Evolutionary conservation across 495 filamentous ascomycete species (phyloP), one percentile per base, ranked within the genome.

Genomic region (Cryomyces antarcticus): DNA sequence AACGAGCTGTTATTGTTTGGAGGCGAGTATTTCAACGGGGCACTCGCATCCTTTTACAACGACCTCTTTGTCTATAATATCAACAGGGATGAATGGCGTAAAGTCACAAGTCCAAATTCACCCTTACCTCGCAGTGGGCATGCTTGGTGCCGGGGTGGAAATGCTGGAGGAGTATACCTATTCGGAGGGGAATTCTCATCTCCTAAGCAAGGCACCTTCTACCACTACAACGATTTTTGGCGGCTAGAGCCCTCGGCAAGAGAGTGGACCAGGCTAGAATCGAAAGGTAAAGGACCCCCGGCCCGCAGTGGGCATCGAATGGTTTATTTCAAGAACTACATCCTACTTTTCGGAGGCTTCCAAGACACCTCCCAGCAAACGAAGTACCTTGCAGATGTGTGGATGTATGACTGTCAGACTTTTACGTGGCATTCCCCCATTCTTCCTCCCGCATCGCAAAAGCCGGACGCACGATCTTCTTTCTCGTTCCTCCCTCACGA

Each of bases 161-260:
- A 92, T 57, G 71, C 77, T 30, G 75, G 78, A n/a, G 78, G 78
- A 24, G 67, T 95, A 36, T 97, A 88, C 60, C 59, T 97, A 11
- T 96, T 95, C 51, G 89, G 89, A 52, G 89, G 88, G 51, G 71
- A 75, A 50, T 78, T 78, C 41, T 81, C 73, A 2, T 77, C 69
- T 6, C 89, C 89, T 1, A 97, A 95, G 53, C 89, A 97, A 57
- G 89, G 89, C 4, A 97, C 88, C 1, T 97, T 97, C 57, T 95
- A 97, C 55, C 89, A 97, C 52, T 97, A 97, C 63, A 93, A 93
- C 58, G 89, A 95, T 56, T 95, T 96, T 56, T 97, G 89, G 89
- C 70, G 81, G 30, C 74, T 95, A 31, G 84, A 94, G 41, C 75
- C 84, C 0, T 66, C 70, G 5, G 72, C 75, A 0, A 69, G 82